Evolutionary conservation across 164 flowering plant genomes (phyloP).

Genomic region (Chimonanthus salicifolius): DNA sequence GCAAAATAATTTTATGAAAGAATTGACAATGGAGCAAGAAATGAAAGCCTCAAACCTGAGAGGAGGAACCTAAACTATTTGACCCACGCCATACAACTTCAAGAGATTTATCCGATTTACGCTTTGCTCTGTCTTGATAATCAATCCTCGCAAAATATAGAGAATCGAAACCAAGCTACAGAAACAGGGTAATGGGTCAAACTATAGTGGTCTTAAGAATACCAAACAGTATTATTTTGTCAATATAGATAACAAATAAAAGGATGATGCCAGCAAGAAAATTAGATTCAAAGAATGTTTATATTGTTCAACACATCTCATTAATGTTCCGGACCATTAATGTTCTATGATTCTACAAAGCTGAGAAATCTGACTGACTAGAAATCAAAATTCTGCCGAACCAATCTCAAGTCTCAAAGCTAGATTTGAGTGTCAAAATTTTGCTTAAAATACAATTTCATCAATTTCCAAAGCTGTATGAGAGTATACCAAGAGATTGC

Average conservation of each 20-base stretch:
- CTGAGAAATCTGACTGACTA: too few relatives aligned
- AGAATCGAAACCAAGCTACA: conserved; percentile 86
- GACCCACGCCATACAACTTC: conserved; percentile 94
- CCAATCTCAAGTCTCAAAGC: not conserved
- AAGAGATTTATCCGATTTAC: conserved; percentile 65
- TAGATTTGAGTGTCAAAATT: not conserved
- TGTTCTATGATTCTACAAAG: too few relatives aligned
- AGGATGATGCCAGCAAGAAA: not conserved
- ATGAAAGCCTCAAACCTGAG: conserved; percentile 44
- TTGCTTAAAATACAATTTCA: not conserved
- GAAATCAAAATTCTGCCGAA: too few relatives aligned
- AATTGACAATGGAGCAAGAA: not conserved
- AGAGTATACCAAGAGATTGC: not conserved
- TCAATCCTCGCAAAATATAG: conserved; percentile 87
- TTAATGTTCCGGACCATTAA: too few relatives aligned
- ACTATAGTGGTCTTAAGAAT: not conserved
- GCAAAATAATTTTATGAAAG: conserved; percentile 5
- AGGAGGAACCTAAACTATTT: conserved; percentile 68
- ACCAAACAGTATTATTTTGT: not conserved
- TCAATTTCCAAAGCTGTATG: not conserved
- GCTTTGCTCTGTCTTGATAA: conserved; percentile 78
- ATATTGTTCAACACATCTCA: not conserved
- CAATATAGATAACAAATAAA: not conserved
- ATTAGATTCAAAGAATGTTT: not conserved
- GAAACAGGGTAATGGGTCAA: conserved; percentile 3